A percentile compares a stretch with the other conserved stretches of the same genome.
These are phyloP conservation scores for Lolium rigidum DNA, from an alignment of 176 grass and related monocot genomes.

Conservation along the genomic window DNA sequence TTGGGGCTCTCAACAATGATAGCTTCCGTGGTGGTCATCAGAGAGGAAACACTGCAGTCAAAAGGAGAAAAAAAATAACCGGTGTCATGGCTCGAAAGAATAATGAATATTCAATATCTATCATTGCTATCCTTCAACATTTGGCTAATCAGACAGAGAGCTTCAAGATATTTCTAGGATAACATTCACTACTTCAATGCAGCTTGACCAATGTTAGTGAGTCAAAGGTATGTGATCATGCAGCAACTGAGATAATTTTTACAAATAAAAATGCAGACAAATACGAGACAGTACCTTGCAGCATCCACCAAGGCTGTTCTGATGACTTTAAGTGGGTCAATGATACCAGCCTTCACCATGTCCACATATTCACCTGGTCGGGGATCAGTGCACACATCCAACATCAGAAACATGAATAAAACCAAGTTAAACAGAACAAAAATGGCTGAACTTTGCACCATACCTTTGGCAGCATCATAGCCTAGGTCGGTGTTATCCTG, in stretches of 20 bases:
- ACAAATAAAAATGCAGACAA: neutral
- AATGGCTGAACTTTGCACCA: neutral
- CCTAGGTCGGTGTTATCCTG: conserved; percentile 77
- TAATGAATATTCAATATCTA: neutral
- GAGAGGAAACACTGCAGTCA: conserved; percentile 69
- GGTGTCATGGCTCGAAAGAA: neutral
- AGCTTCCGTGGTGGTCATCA: conserved; percentile 79
- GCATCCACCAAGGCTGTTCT: conserved; percentile 81
- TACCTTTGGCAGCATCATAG: conserved; percentile 92
- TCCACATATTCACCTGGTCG: conserved; percentile 76
- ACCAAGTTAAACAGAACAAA: neutral
- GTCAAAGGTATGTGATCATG: neutral
- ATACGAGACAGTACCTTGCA: conserved; percentile 50
- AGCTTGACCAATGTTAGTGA: neutral
- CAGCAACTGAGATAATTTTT: neutral
- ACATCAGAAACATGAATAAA: conserved; percentile 17
- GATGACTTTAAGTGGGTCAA: conserved; percentile 88
- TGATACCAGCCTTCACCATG: conserved; percentile 83
- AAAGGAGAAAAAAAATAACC: neutral
- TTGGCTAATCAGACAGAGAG: neutral
- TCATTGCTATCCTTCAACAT: neutral
- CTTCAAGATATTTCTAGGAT: neutral
- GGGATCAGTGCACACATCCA: neutral
- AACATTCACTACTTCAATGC: neutral
- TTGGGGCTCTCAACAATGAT: conserved; percentile 67